These are phyloP conservation scores for Ceratocystis huliohia DNA, from an alignment of 2,329 filamentous ascomycete species.

Conservation along the genomic window DNA sequence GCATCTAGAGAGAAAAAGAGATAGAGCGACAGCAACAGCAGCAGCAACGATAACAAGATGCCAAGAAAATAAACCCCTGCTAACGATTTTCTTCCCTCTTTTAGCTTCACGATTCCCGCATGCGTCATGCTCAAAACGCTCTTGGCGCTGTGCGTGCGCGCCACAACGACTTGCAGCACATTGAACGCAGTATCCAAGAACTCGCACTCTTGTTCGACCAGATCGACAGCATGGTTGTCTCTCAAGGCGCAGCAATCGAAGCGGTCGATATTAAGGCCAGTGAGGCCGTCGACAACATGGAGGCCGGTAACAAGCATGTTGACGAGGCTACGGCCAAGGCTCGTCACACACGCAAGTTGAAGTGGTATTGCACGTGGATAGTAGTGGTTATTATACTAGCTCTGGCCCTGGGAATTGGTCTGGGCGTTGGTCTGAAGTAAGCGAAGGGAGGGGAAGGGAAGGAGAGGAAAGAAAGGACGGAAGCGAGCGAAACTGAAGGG, in stretches of 20 bases:
- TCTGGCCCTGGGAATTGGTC: constrained; percentile 41
- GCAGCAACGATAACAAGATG: neutral
- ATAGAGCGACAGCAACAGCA: neutral
- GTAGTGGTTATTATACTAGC: constrained; percentile 44
- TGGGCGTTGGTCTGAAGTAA: constrained; percentile 35
- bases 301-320: constrained; percentile 44
- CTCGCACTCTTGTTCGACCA: constrained; percentile 59
- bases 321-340: constrained; percentile 57
- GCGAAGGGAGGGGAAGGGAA: neutral
- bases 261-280: constrained; percentile 53
- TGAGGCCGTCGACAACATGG: constrained; percentile 52
- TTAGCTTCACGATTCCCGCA: constrained; percentile 15
- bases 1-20: neutral
- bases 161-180: constrained; percentile 71
- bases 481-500: neutral
- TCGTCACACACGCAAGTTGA: constrained; percentile 56
- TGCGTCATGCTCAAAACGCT: constrained; percentile 30
- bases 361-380: constrained; percentile 59
- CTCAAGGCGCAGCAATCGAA: constrained; percentile 53
- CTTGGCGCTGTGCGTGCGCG: constrained; percentile 69
- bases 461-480: neutral
- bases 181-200: constrained; percentile 62
- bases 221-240: constrained; percentile 59
- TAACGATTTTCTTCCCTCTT: constrained; percentile 3
- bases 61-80: neutral